Evolutionary conservation across 495 filamentous ascomycete species (phyloP).

Genomic region (Neurospora tetrasperma): DNA sequence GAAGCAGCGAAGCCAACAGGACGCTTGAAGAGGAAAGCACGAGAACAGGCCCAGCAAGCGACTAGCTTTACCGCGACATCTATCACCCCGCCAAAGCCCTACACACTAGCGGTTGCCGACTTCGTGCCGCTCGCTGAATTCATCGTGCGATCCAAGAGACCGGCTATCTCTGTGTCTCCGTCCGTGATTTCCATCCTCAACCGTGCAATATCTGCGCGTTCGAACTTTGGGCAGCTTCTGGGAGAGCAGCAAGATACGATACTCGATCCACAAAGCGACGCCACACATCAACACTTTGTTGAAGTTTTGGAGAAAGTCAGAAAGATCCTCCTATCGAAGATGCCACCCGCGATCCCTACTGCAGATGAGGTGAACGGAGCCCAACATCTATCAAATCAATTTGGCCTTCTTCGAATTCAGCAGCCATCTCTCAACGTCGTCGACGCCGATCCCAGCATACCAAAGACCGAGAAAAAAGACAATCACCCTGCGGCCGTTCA

Average conservation of each 20-base stretch:
- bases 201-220: constrained; percentile 19
- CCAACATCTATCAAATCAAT: not conserved
- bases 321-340: constrained; percentile 18
- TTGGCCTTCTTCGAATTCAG: not conserved
- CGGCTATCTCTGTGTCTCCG: constrained; percentile 14
- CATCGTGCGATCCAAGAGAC: constrained; percentile 16
- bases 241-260: not conserved
- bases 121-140: constrained; percentile 30
- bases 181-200: constrained; percentile 11
- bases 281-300: constrained; percentile 27
- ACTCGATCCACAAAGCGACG: constrained; percentile 10
- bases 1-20: not conserved
- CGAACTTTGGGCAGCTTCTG: constrained; percentile 9
- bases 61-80: not conserved
- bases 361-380: not conserved
- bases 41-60: constrained; percentile 11
- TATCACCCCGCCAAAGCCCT: constrained; percentile 4
- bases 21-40: constrained; percentile 25
- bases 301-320: constrained; percentile 23
- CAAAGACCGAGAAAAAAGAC: not conserved
- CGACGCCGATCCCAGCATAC: not conserved
- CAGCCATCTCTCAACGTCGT: not conserved
- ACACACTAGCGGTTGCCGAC: constrained; percentile 30
- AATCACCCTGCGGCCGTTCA: not conserved
- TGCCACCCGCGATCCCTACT: not conserved